Evolutionary conservation across 2,329 filamentous ascomycete genomes (phyloP).

Genomic region (Colletotrichum noveboracense): DNA sequence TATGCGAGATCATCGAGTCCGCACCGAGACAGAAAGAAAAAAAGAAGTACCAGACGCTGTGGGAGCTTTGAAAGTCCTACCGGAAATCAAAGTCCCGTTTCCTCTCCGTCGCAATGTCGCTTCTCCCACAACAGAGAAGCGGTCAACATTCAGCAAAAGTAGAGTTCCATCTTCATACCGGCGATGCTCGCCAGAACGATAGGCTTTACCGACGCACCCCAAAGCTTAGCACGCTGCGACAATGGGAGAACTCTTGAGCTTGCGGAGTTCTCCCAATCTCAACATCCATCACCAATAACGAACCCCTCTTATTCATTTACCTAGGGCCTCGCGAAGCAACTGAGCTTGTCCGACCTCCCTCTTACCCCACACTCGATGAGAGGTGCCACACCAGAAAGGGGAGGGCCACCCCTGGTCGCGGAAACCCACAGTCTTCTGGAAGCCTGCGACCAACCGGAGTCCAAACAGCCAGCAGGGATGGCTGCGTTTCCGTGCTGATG

Average conservation of each 20-base stretch:
- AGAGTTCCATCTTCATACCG: neutral
- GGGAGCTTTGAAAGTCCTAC: neutral
- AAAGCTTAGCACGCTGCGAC: neutral
- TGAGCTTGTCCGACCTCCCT: neutral
- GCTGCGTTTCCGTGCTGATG: neutral
- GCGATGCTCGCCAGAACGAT: neutral
- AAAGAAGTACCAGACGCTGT: neutral
- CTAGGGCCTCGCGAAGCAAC: neutral
- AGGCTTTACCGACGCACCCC: neutral
- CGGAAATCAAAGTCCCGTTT: neutral
- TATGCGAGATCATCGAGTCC: neutral
- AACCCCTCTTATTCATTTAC: slow-evolving; percentile 1
- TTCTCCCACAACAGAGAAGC: neutral
- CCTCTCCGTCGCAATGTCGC: neutral
- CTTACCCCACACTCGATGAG: slow-evolving; percentile 12
- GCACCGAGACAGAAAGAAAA: neutral
- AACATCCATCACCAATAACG: slow-evolving; percentile 5
- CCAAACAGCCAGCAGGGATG: neutral
- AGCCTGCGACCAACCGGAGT: slow-evolving; percentile 11
- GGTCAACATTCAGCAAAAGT: neutral
- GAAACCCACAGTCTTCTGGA: slow-evolving; percentile 17
- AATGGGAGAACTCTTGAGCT: neutral
- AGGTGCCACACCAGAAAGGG: neutral
- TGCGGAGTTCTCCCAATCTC: neutral
- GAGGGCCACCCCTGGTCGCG: neutral